A percentile compares a stretch with the other conserved stretches of the same genome.
These are phyloP conservation scores for Excoecaria agallocha DNA, from an alignment of 345 rosid genomes.

Conservation along the genomic window DNA sequence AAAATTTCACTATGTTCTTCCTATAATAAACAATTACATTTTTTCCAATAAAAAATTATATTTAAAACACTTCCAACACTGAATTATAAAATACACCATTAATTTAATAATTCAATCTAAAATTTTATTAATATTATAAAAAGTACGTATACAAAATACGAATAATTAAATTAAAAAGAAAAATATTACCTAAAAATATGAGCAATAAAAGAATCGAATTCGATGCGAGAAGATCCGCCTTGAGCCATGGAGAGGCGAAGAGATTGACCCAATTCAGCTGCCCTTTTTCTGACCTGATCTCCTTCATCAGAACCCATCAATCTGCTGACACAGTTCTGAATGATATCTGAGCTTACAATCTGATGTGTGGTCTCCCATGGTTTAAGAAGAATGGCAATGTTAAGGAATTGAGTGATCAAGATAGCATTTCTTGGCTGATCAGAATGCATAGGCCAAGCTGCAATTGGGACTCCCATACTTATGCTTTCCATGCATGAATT, in stretches of 20 bases:
- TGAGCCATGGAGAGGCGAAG: constrained; percentile 29
- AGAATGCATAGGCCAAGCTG: constrained; percentile 65
- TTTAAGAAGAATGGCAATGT: constrained; percentile 35
- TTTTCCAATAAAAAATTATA: no score
- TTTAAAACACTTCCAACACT: no score
- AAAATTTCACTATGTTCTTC: no score
- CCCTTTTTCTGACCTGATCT: constrained; percentile 43
- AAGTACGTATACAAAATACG: no score
- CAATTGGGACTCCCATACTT: constrained; percentile 58
- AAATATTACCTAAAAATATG: constrained; percentile 35
- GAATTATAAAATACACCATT: no score
- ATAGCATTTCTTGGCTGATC: constrained; percentile 55
- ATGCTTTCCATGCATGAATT: constrained; percentile 72
- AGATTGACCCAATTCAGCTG: constrained; percentile 28
- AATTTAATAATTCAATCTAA: no score
- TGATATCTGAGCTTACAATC: constrained; percentile 14
- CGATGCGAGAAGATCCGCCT: constrained; percentile 41
- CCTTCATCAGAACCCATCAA: constrained; percentile 55
- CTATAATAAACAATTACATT: no score
- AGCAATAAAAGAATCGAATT: constrained; percentile 48
- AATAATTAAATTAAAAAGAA: no score
- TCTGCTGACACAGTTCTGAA: constrained; percentile 32
- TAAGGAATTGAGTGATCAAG: constrained; percentile 38
- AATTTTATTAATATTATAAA: no score
- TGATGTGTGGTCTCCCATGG: constrained; percentile 33